Percentiles rank a stretch among this genome's conserved stretches.
Conservation (phyloP, 148 eudicot species). For the Rhododendron mucronatum region DNA sequence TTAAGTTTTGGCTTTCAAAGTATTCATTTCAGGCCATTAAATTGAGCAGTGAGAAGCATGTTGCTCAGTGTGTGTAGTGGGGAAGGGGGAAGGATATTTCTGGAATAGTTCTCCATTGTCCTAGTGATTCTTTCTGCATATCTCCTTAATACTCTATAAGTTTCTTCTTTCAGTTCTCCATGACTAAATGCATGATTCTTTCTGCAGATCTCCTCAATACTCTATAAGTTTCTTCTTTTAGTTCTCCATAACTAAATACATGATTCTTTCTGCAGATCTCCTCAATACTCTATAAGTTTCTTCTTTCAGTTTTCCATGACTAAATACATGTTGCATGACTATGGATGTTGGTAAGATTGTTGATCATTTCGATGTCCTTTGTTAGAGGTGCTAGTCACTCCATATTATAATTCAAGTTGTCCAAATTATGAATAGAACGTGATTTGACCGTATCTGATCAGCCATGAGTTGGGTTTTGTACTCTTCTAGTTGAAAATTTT, state of each 20-base stretch:
- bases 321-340: neutral
- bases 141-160: no score
- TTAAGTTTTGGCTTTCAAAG: neutral
- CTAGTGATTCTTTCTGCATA: neutral
- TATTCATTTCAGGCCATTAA: neutral
- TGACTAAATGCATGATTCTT: neutral
- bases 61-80: neutral
- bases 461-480: neutral
- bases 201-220: neutral
- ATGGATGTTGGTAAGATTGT: neutral
- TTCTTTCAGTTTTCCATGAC: neutral
- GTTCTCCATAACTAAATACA: no score
- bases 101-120: neutral
- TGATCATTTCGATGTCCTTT: neutral
- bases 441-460: neutral
- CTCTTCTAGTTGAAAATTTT: no score
- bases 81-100: neutral
- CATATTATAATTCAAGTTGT: neutral
- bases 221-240: neutral
- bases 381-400: neutral
- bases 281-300: neutral
- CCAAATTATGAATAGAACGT: neutral
- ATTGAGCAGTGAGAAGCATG: no score
- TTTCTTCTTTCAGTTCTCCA: neutral
- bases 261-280: neutral